Percentiles rank a stretch among this genome's conserved stretches.
Evolutionary conservation across 164 flowering plant genomes (phyloP).

Genomic region (Taxillus chinensis): DNA sequence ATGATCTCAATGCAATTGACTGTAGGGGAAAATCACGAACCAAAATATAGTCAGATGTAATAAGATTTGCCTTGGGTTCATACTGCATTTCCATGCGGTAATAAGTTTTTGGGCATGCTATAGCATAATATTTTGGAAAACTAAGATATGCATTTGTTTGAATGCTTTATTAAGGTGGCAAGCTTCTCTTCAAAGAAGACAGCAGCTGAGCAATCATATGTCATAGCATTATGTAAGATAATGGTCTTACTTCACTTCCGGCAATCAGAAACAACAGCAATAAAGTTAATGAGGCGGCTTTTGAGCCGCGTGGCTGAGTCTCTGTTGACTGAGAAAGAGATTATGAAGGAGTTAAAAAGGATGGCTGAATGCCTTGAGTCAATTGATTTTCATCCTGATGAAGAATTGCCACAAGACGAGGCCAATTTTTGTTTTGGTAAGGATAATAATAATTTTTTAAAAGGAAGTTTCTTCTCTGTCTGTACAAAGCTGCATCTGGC

Average conservation of each 20-base stretch:
- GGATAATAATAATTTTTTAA: neutral
- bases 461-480: too few species aligned
- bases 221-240: slow-evolving; percentile 58
- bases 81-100: too few species aligned
- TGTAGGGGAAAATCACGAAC: too few species aligned
- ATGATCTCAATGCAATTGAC: too few species aligned
- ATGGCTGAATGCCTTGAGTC: slow-evolving; percentile 53
- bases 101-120: too few species aligned
- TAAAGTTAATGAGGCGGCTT: slow-evolving; percentile 61
- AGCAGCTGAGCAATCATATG: slow-evolving; percentile 68
- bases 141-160: too few species aligned
- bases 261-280: slow-evolving; percentile 51
- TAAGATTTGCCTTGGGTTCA: too few species aligned
- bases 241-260: slow-evolving; percentile 52
- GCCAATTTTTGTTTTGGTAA: slow-evolving; percentile 54
- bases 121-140: too few species aligned
- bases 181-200: slow-evolving; percentile 62
- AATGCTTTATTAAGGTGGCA: slow-evolving; percentile 35
- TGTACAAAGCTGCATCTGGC: neutral
- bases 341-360: slow-evolving; percentile 56
- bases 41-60: too few species aligned
- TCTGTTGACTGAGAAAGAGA: slow-evolving; percentile 53
- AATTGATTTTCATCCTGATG: slow-evolving; percentile 50
- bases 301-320: slow-evolving; percentile 35
- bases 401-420: slow-evolving; percentile 42